Base-by-base conservation (phyloP, 345 rosid genomes). In the Lepidium aucheri region DNA sequence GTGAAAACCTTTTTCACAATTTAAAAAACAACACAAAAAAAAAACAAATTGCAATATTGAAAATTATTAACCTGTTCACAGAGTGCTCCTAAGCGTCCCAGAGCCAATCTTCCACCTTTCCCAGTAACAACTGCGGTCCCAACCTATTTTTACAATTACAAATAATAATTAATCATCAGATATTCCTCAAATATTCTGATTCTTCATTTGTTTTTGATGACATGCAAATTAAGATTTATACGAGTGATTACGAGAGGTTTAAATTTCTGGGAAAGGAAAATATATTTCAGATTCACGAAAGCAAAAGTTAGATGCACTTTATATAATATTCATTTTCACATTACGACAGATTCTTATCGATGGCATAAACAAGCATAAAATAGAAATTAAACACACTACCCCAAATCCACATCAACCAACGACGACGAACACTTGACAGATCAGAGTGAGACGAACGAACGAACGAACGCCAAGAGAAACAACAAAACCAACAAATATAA, bases 51-150 rank as follows among this genome's bases (percentile, higher is more conserved):
- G 11, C 15, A 28, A 6, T 6, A 16, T 16, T 15, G 0, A 33
- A 52, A 16, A 17, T 20, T 1, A 13, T 35, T 17, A 15, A 90
- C 99, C 91, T 94, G 96, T 70, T 94, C 99, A 68, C 97, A 91
- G 12, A 94, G 83, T 16, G 95, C 83, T 54, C 99, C 99, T 33
- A 91, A 70, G 64, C 95, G 93, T 38, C 99, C 99, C 30, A 90
- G 93, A 35, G 95, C 97, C 67, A 94, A 72, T 77, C 99, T 83
- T 56, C 96, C 97, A 83, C 93, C 97, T 55, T 66, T 61, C 72
- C 99, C 82, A 22, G 99, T 95, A 26, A 91, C 99, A 44, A 95
- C 96, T 18, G 99, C 99, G 4, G 99, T 95, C 68, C 99, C 99
- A 54, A 95, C 99, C 99, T 94, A 55, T 68, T 40, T 9, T 44